Evolutionary conservation across 2,329 filamentous ascomycete genomes (phyloP).

Genomic region (Fusarium incarnatum): DNA sequence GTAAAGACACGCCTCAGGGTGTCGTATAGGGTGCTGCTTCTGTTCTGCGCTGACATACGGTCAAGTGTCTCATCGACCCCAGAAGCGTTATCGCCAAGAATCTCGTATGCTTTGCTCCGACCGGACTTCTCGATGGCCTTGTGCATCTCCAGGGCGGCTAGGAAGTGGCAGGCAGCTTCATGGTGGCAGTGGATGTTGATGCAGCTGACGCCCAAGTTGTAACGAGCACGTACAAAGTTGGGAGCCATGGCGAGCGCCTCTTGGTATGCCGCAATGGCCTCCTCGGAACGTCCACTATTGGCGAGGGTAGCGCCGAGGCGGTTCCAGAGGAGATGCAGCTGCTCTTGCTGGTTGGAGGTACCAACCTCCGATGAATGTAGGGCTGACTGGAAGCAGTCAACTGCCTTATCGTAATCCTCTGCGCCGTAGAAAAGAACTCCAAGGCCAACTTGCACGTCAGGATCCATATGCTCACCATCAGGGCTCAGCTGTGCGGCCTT

Average conservation of each 20-base stretch:
- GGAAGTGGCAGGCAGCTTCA: slow-evolving; percentile 91
- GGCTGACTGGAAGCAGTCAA: slow-evolving; percentile 96
- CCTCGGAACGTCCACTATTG: slow-evolving; percentile 92
- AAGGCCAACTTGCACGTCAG: slow-evolving; percentile 95
- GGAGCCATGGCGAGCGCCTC: slow-evolving; percentile 89
- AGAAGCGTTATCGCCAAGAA: slow-evolving; percentile 69
- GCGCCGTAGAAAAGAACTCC: slow-evolving; percentile 98
- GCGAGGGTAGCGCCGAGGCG: slow-evolving; percentile 94
- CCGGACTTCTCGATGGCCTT: slow-evolving; percentile 90
- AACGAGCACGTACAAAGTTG: slow-evolving; percentile 96
- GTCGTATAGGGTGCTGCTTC: slow-evolving; percentile 96
- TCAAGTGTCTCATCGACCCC: slow-evolving; percentile 79
- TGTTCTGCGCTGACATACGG: slow-evolving; percentile 91
- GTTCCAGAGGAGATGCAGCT: slow-evolving; percentile 97
- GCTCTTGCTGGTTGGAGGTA: slow-evolving; percentile 82
- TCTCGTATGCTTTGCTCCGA: slow-evolving; percentile 83
- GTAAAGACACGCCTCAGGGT: slow-evolving; percentile 94
- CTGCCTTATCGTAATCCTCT: slow-evolving; percentile 97
- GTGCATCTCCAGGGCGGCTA: slow-evolving; percentile 95
- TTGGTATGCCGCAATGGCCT: slow-evolving; percentile 96
- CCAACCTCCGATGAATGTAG: slow-evolving; percentile 88
- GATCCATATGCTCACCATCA: slow-evolving; percentile 94
- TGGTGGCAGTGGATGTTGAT: slow-evolving; percentile 98
- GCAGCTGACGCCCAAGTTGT: slow-evolving; percentile 95
- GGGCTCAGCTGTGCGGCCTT: slow-evolving; percentile 91